Evolutionary conservation across 83 land plant species (phyloP).

Genomic region (Picea abies): DNA sequence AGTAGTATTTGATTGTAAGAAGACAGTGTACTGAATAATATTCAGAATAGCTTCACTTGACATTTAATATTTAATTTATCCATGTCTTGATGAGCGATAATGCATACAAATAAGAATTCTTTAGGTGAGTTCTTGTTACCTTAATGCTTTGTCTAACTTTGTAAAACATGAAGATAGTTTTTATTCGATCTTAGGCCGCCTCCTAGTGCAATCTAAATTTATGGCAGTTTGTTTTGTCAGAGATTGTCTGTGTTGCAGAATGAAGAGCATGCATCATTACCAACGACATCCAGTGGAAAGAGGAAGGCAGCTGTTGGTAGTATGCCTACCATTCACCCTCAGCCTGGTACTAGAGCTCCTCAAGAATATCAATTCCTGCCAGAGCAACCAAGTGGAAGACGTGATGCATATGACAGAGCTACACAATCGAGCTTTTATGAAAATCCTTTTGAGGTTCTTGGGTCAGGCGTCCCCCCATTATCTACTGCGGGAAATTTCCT

Average conservation of each 20-base stretch:
- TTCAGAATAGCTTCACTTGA: constrained; percentile 3
- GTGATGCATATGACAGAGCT: constrained; percentile 50
- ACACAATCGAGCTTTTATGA: constrained; percentile 44
- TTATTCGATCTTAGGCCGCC: not conserved
- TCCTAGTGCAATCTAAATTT: constrained; percentile 5
- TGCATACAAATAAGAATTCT: not conserved
- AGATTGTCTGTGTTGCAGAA: constrained; percentile 23
- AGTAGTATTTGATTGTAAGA: too few relatives aligned
- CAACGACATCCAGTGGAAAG: constrained; percentile 27
- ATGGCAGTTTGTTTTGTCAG: constrained; percentile 24
- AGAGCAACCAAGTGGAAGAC: constrained; percentile 56
- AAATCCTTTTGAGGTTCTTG: constrained; percentile 29
- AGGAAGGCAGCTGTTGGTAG: constrained; percentile 22
- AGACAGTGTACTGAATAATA: not conserved
- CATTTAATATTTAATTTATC: not conserved
- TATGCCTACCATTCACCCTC: constrained; percentile 23
- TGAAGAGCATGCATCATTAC: constrained; percentile 20
- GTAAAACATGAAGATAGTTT: not conserved
- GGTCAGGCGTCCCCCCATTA: constrained; percentile 19
- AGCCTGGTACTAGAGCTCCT: constrained; percentile 35
- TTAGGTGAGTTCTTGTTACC: not conserved
- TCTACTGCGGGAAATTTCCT: constrained; percentile 25
- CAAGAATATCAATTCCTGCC: constrained; percentile 72
- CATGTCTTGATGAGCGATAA: not conserved
- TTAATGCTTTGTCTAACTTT: constrained; percentile 4